These are phyloP conservation scores for Paramecium sexaurelia DNA, from an alignment of 73 alveolate genomes.

Conservation along the genomic window DNA sequence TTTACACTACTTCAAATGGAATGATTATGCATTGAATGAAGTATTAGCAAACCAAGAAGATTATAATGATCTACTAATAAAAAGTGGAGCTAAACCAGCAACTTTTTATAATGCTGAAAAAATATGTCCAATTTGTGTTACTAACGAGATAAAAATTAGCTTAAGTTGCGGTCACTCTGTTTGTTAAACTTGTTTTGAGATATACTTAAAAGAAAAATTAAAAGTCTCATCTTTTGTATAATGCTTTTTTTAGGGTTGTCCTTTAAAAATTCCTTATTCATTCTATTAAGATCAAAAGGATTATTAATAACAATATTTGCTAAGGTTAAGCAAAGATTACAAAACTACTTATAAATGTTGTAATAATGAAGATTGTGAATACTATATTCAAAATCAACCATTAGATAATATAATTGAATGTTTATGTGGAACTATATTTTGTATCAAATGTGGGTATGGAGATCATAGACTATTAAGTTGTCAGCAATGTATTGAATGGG, in stretches of 20 bases:
- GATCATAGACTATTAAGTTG: conserved; percentile 10
- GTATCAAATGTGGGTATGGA: background rate
- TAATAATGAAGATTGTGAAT: background rate
- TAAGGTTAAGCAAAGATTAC: background rate
- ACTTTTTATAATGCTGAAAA: background rate
- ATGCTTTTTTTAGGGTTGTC: background rate
- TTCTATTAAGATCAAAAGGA: background rate
- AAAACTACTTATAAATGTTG: background rate
- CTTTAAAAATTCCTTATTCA: background rate
- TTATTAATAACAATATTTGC: background rate
- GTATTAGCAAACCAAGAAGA: background rate
- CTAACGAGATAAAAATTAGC: background rate
- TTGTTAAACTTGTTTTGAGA: background rate
- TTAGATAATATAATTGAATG: background rate
- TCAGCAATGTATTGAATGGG: background rate
- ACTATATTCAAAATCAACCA: background rate
- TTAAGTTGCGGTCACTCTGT: background rate
- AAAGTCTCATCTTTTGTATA: background rate
- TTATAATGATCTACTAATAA: background rate
- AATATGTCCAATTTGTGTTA: background rate
- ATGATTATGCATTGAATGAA: conserved; percentile 54
- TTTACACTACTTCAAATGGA: conserved; percentile 20
- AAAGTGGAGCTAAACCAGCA: background rate
- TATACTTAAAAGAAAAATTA: background rate
- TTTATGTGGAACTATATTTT: conserved; percentile 23